phyloP scores from a whole-genome alignment of 2,329 filamentous ascomycete species.

The Colletotrichum sidae region DNA sequence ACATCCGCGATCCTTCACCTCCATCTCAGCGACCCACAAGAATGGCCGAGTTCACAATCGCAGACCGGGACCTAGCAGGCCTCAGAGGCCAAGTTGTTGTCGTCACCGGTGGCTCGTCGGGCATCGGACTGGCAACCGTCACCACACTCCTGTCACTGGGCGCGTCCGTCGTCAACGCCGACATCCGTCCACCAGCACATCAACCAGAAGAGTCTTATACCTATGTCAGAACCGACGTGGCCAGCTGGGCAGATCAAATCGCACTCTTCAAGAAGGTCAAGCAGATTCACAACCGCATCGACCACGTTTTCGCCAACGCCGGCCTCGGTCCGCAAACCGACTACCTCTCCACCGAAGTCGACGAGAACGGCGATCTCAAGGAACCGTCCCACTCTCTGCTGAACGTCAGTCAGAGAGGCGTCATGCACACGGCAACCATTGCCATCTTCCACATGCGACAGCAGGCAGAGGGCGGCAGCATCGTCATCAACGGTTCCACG shows the following conservation, averaged over 20 bases:
- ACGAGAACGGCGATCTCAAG: conserved; percentile 60
- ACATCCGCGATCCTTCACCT: too few species aligned
- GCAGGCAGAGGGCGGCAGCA: conserved; percentile 59
- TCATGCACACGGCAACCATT: conserved; percentile 61
- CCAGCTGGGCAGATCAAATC: conserved; percentile 61
- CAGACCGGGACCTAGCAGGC: conserved; percentile 53
- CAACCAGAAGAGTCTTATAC: conserved; percentile 44
- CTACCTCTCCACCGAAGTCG: conserved; percentile 59
- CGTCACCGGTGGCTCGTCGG: conserved; percentile 78
- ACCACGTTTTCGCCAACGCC: conserved; percentile 79
- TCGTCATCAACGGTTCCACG: conserved; percentile 65
- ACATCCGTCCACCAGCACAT: conserved; percentile 57
- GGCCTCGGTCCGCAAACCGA: conserved; percentile 60
- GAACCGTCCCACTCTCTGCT: conserved; percentile 56
- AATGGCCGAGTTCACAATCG: conserved; percentile 59
- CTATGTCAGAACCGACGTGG: conserved; percentile 60
- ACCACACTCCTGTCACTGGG: conserved; percentile 62
- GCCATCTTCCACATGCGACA: conserved; percentile 63
- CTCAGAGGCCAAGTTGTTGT: conserved; percentile 74
- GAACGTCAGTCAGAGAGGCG: conserved; percentile 63
- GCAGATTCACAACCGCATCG: conserved; percentile 78
- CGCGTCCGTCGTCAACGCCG: conserved; percentile 66
- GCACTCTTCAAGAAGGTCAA: conserved; percentile 63
- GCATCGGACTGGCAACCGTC: conserved; percentile 75
- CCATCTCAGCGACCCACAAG: conserved; percentile 16